A percentile compares a stretch with the other conserved stretches of the same genome.
Conservation (phyloP, 164 flowering plant genomes). For the Umbilicus rupestris region DNA sequence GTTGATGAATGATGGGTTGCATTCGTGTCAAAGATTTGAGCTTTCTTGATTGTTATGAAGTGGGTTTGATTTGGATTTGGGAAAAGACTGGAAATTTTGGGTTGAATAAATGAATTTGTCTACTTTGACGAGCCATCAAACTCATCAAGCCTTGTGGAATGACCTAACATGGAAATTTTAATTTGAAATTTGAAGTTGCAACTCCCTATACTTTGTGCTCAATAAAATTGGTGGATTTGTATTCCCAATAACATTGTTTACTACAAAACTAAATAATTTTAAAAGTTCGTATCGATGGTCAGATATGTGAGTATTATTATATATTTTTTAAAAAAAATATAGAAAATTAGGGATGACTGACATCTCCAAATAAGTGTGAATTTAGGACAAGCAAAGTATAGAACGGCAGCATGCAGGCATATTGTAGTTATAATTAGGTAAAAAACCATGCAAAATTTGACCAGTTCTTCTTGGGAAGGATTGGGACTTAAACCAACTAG, state of each 20-base stretch:
- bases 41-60: conserved; percentile 9
- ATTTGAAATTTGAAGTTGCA: not conserved
- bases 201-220: too few species aligned
- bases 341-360: too few species aligned
- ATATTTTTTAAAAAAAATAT: too few species aligned
- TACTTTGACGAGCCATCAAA: not conserved
- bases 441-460: not conserved
- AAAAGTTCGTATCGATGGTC: too few species aligned
- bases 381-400: not conserved
- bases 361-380: not conserved
- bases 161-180: not conserved
- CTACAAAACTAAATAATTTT: too few species aligned
- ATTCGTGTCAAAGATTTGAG: not conserved
- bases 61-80: not conserved
- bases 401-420: not conserved
- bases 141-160: not conserved
- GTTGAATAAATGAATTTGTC: conserved; percentile 4
- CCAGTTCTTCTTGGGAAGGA: not conserved
- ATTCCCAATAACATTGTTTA: too few species aligned
- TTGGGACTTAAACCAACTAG: not conserved
- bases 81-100: conserved; percentile 3
- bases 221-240: too few species aligned
- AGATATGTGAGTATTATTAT: too few species aligned
- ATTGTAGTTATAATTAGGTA: conserved; percentile 1
- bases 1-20: not conserved